Percentiles rank a stretch among this genome's conserved stretches.
Conservation (phyloP, 2,329 filamentous ascomycete species). For the Westerdykella ornata region DNA sequence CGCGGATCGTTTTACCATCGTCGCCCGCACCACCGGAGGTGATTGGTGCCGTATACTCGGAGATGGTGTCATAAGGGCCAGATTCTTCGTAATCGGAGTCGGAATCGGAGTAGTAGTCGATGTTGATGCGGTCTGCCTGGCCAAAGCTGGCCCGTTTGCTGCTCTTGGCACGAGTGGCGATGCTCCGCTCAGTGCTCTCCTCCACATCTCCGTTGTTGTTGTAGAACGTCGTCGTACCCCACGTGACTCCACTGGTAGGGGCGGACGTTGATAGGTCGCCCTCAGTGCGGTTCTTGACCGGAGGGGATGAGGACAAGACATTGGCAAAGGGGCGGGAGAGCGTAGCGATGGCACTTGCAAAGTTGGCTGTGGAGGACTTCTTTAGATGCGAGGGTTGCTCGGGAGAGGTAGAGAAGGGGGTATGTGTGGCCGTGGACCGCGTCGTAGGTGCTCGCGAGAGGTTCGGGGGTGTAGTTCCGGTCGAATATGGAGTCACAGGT, state of each 20-base stretch:
- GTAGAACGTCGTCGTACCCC: conserved; percentile 42
- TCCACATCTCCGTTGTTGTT: conserved; percentile 15
- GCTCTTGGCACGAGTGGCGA: conserved; percentile 17
- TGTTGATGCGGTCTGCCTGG: conserved; percentile 25
- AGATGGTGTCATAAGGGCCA: conserved; percentile 13
- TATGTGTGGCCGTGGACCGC: conserved; percentile 36
- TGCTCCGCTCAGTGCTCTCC: conserved; percentile 20
- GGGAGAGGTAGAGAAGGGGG: conserved; percentile 39
- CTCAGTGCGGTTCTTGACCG: conserved; percentile 29
- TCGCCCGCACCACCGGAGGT: conserved; percentile 11
- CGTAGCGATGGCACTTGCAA: conserved; percentile 37
- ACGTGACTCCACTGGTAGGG: conserved; percentile 41
- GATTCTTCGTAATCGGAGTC: conserved; percentile 27
- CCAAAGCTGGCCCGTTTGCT: conserved; percentile 36
- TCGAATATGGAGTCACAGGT: conserved; percentile 48
- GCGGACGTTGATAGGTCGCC: conserved; percentile 39
- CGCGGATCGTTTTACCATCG: conserved; percentile 33
- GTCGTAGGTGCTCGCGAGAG: conserved; percentile 37
- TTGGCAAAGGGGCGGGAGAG: conserved; percentile 38
- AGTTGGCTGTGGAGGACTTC: conserved; percentile 32
- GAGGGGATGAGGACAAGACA: conserved; percentile 35
- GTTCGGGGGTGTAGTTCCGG: conserved; percentile 47
- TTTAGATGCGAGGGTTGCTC: conserved; percentile 33
- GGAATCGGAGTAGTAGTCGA: conserved; percentile 28
- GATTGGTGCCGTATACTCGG: conserved; percentile 18